Evolutionary conservation across 139 green algal species (phyloP).

Genomic region (Chlamydomonas sp.): DNA sequence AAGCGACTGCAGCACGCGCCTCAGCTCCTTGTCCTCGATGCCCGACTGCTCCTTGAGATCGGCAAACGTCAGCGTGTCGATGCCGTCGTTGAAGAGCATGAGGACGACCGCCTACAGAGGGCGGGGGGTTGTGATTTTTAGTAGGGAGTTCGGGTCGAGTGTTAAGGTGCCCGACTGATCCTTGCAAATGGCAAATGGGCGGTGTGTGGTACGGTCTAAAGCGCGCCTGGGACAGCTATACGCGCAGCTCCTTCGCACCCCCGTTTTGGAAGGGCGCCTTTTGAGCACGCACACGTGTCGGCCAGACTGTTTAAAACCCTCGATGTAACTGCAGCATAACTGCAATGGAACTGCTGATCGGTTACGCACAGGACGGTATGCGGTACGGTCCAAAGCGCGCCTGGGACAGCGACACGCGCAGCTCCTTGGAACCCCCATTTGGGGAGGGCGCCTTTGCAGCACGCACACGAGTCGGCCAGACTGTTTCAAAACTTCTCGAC

Average conservation of each 20-base stretch:
- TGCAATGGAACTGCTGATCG: background rate
- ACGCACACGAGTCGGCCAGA: too few species aligned
- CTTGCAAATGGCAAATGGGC: too few species aligned
- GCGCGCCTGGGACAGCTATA: slow-evolving; percentile 49
- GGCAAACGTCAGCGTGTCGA: slow-evolving; percentile 48
- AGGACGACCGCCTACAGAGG: slow-evolving; percentile 91
- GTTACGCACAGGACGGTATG: background rate
- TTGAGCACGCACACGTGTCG: too few species aligned
- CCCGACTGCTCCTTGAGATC: slow-evolving; percentile 25
- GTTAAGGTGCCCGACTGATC: too few species aligned
- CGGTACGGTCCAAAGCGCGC: too few species aligned
- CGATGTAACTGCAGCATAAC: too few species aligned
- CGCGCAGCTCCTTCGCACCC: slow-evolving; percentile 81
- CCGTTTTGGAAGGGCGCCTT: too few species aligned
- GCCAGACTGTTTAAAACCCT: too few species aligned
- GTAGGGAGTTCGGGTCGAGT: too few species aligned
- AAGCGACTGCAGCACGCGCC: slow-evolving; percentile 84
- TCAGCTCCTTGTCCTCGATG: slow-evolving; percentile 79
- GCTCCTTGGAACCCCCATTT: slow-evolving; percentile 79
- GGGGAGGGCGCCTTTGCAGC: too few species aligned
- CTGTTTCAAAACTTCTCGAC: too few species aligned
- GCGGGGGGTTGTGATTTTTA: slow-evolving; percentile 16
- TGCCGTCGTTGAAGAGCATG: slow-evolving; percentile 92
- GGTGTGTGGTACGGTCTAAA: too few species aligned
- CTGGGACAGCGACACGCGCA: slow-evolving; percentile 61